A percentile compares a stretch with the other conserved stretches of the same genome.
Conservation (phyloP, 805 yeast species). For the Sugiyamaella floridensis region DNA sequence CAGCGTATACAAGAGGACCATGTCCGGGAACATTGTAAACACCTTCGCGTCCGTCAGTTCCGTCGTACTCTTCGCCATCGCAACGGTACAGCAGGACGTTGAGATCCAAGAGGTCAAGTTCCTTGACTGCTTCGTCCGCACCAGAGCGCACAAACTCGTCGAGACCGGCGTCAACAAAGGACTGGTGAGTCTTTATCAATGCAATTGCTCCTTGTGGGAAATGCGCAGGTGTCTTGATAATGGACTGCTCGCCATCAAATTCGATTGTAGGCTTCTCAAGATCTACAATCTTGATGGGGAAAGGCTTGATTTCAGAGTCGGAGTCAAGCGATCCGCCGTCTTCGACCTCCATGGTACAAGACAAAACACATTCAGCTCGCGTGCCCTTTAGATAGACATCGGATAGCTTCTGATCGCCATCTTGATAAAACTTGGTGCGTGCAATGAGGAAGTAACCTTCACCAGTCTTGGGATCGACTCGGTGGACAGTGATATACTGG, state of each 20-base stretch:
- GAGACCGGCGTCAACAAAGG: constrained; percentile 56
- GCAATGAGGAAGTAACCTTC: constrained; percentile 85
- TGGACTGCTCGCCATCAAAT: constrained; percentile 40
- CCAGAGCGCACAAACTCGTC: constrained; percentile 67
- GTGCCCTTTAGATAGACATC: constrained; percentile 31
- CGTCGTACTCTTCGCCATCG: constrained; percentile 83
- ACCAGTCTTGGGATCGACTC: constrained; percentile 78
- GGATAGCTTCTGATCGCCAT: constrained; percentile 27
- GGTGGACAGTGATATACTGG: constrained; percentile 83
- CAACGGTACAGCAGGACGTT: constrained; percentile 70
- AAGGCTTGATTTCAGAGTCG: constrained; percentile 40
- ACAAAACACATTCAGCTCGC: constrained; percentile 42
- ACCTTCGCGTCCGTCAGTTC: constrained; percentile 64
- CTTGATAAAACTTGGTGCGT: constrained; percentile 63
- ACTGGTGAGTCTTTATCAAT: constrained; percentile 63
- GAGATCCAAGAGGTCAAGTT: constrained; percentile 58
- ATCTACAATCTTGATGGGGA: constrained; percentile 56
- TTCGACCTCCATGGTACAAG: constrained; percentile 49
- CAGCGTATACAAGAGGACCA: constrained; percentile 78
- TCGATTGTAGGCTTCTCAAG: constrained; percentile 46
- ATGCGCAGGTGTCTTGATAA: constrained; percentile 49
- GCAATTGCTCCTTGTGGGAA: constrained; percentile 93
- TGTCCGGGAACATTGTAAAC: constrained; percentile 64
- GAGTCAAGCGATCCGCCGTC: constrained; percentile 31
- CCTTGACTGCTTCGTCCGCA: constrained; percentile 63